Percentiles rank a stretch among this genome's conserved stretches.
Evolutionary conservation across 257 asterid genomes (phyloP).

Genomic region (Capsicum rhomboideum): DNA sequence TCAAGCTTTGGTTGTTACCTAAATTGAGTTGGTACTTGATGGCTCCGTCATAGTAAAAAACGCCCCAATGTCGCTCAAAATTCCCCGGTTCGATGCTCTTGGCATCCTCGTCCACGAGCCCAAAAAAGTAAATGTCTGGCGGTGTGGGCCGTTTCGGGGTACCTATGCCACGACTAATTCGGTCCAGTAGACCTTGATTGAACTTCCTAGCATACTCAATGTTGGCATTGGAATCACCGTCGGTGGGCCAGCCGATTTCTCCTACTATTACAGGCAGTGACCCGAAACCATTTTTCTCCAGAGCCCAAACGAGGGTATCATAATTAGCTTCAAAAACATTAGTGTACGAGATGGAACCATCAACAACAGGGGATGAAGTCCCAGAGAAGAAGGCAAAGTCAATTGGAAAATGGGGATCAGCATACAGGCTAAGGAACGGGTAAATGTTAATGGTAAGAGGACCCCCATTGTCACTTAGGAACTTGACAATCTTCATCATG

Average conservation of each 20-base stretch:
- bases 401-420: constrained; percentile 33
- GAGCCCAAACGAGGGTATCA: constrained; percentile 73
- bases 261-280: constrained; percentile 62
- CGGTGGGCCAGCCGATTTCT: constrained; percentile 92
- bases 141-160: constrained; percentile 60
- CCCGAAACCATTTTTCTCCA: constrained; percentile 63
- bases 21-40: constrained; percentile 54
- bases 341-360: constrained; percentile 50
- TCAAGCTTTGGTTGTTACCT: constrained; percentile 45
- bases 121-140: constrained; percentile 57
- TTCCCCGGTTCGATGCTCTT: constrained; percentile 72
- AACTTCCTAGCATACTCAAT: constrained; percentile 45
- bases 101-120: constrained; percentile 63
- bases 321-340: constrained; percentile 88
- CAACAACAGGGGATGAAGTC: constrained; percentile 46
- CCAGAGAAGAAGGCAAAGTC: constrained; percentile 63
- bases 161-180: constrained; percentile 48
- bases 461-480: constrained; percentile 25
- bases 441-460: constrained; percentile 38
- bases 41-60: constrained; percentile 66
- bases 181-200: constrained; percentile 64
- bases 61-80: constrained; percentile 92
- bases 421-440: constrained; percentile 36
- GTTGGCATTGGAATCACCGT: constrained; percentile 61
- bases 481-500: constrained; percentile 29